These are phyloP conservation scores for Mycosphaerelloides madeirae DNA, from an alignment of 2,329 filamentous ascomycete genomes.

Conservation along the genomic window DNA sequence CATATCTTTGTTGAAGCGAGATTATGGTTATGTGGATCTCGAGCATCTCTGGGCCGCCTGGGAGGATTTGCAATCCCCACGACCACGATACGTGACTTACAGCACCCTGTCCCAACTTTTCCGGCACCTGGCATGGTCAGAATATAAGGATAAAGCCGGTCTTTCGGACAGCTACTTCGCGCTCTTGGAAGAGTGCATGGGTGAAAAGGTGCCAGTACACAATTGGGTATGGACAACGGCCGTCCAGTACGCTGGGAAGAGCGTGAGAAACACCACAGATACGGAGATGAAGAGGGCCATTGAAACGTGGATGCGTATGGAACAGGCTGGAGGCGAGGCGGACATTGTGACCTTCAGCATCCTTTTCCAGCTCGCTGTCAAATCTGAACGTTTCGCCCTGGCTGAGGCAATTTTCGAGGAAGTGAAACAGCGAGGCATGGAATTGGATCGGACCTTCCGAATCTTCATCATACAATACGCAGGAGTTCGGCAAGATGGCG, in stretches of 20 bases:
- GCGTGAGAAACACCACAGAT: constrained; percentile 55
- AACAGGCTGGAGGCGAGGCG: constrained; percentile 61
- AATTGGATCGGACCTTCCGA: constrained; percentile 73
- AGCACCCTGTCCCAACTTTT: constrained; percentile 60
- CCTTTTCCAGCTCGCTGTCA: constrained; percentile 81
- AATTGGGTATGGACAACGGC: constrained; percentile 76
- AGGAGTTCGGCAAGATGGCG: constrained; percentile 68
- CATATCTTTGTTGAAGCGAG: constrained; percentile 6
- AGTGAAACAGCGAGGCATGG: constrained; percentile 65
- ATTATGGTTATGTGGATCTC: constrained; percentile 17
- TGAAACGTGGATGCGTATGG: constrained; percentile 85
- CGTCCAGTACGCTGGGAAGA: constrained; percentile 71
- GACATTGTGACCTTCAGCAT: constrained; percentile 88
- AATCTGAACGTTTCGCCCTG: constrained; percentile 75
- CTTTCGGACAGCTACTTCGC: constrained; percentile 79
- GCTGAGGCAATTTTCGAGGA: constrained; percentile 82
- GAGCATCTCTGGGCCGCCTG: constrained; percentile 50
- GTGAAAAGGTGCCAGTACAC: constrained; percentile 63
- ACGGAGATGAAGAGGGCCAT: constrained; percentile 65
- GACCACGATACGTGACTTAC: constrained; percentile 48
- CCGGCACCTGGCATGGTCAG: constrained; percentile 61
- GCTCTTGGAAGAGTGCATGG: constrained; percentile 76
- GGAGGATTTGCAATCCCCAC: constrained; percentile 48
- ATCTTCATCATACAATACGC: constrained; percentile 79
- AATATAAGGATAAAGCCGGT: constrained; percentile 46